Conservation (phyloP, 202 grass and related monocot species). For the Elaeis oleifera region DNA sequence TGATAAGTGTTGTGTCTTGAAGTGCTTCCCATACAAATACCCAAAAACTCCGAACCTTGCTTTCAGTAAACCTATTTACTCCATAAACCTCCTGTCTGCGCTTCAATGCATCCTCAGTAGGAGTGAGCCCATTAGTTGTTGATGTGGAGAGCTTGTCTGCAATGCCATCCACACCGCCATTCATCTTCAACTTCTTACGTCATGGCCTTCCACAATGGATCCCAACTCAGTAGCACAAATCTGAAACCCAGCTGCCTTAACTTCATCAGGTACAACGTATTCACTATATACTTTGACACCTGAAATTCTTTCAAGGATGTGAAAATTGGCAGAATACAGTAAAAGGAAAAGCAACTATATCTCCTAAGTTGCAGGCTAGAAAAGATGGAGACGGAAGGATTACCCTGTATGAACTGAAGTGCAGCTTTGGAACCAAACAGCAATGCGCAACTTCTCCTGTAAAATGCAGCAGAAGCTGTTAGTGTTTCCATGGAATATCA, state of each 20-base stretch:
- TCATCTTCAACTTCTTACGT: conserved; percentile 15
- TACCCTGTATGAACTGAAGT: conserved; percentile 20
- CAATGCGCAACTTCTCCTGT: conserved; percentile 22
- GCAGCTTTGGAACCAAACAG: conserved; percentile 21
- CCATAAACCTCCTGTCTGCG: conserved; percentile 18
- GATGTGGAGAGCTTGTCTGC: conserved; percentile 12
- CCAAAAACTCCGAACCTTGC: conserved; percentile 9
- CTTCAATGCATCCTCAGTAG: conserved; percentile 8
- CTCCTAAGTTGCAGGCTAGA: not conserved
- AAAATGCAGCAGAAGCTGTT: not conserved
- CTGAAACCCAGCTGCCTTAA: conserved; percentile 12
- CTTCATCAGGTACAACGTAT: conserved; percentile 13
- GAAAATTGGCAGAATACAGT: too few relatives aligned
- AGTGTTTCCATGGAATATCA: too few relatives aligned
- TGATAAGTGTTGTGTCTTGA: conserved; percentile 23
- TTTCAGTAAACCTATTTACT: conserved; percentile 23
- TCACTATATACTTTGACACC: not conserved
- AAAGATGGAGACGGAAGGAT: not conserved
- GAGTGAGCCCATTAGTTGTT: not conserved
- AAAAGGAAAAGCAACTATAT: not conserved
- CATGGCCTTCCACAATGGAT: conserved; percentile 18
- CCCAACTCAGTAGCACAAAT: conserved; percentile 19
- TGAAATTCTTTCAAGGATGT: not conserved
- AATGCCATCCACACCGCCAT: conserved; percentile 10
- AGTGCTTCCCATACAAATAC: conserved; percentile 25